Evolutionary conservation across 1,284 basidiomycete genomes (phyloP), one percentile per base, ranked within the genome.

Genomic region (Puccinia triticina): DNA sequence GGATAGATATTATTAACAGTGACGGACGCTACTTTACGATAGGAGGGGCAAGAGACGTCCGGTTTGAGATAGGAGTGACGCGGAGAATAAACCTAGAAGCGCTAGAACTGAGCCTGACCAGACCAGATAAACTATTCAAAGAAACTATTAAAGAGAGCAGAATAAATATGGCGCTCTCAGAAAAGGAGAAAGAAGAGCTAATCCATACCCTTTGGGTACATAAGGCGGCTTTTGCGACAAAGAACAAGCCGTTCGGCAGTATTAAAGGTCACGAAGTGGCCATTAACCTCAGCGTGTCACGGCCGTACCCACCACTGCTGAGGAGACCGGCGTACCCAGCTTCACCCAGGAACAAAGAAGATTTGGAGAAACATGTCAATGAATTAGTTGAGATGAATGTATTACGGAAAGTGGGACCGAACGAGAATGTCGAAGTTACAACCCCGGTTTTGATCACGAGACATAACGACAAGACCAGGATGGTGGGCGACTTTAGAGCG

Each of bases 381-480:
- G n/a, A n/a, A n/a, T n/a, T n/a, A n/a, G n/a, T 77, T 10, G 66
- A 32, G 29, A 26, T 64, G 37, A 43, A 34, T 23, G n/a, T 66
- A 11, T 12, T 77, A 2, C 40, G 75, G 29, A 79, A 79, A 66
- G 66, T 79, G 23, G 46, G 43, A 32, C 2, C 37, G 4, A 71
- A 71, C 71, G 77, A 71, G 43, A 53, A 53, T 37, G 77, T 79
- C 16, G 77, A 79, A 40, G 50, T 79, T 4, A 79, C 77, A 29
- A 79, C 64, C 16, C 76, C 59, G 2, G 76, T 77, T 7, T 11
- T 77, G 2, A 64, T 66, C 1, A 8, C 55, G 3, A 71, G 48
- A 10, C 46, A 69, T n/a, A 69, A 69, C 29, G 40, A 59, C 21
- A 77, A 64, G 29, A 50, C 66, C 23, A 79, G 66, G 40, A 23